Percentiles rank a stretch among this genome's conserved stretches.
phyloP scores from a whole-genome alignment of 202 grass and related monocot species.

The Hordeum pubiflorum region DNA sequence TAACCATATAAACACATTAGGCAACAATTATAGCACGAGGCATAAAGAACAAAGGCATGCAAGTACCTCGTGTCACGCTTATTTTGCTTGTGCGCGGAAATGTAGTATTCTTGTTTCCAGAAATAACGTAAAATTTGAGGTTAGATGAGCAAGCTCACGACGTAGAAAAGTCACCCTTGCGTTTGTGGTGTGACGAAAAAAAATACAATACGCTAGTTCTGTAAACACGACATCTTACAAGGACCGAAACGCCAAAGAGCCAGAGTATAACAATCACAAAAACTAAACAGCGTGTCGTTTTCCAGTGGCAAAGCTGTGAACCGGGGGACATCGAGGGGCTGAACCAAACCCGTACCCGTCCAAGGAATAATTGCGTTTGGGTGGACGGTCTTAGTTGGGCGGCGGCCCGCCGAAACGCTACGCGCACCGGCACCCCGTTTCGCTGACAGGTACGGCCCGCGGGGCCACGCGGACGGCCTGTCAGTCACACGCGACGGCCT shows the following conservation, averaged over 20 bases:
- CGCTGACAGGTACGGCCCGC: neutral
- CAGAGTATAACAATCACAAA: neutral
- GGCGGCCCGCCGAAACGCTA: neutral
- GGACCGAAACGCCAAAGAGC: neutral
- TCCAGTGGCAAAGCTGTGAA: conserved; percentile 25
- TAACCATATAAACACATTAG: too few relatives aligned
- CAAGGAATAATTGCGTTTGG: conserved; percentile 34
- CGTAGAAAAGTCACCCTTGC: neutral
- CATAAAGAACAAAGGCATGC: neutral
- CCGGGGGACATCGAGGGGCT: conserved; percentile 14
- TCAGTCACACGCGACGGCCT: neutral
- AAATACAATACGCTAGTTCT: neutral
- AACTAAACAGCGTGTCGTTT: neutral
- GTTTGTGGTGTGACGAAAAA: neutral
- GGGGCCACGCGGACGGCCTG: neutral
- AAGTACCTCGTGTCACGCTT: neutral
- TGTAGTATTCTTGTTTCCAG: neutral
- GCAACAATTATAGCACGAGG: too few relatives aligned
- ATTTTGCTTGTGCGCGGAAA: neutral
- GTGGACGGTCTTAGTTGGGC: conserved; percentile 38
- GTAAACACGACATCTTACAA: neutral
- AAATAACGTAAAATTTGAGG: neutral
- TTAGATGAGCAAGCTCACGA: neutral
- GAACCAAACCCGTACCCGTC: neutral
- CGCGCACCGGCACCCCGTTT: accelerated